Evolutionary conservation across 441 rosid species (phyloP).

Genomic region (Corymbia calophylla): DNA sequence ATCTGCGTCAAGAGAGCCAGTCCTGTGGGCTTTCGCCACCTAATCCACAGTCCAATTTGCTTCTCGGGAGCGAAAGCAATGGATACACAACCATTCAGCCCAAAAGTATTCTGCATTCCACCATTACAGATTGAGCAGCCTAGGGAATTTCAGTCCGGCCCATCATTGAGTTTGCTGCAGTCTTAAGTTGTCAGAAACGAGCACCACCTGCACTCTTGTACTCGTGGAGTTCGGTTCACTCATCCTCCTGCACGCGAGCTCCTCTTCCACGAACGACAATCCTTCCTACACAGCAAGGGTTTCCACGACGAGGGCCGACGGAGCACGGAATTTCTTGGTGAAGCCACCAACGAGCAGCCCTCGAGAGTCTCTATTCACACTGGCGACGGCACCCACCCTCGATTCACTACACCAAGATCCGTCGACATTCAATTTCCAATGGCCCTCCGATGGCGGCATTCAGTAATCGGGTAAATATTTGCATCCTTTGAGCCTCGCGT

Average conservation of each 20-base stretch:
- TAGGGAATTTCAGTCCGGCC: background rate
- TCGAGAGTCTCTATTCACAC: no score
- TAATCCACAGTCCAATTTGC: fast-evolving
- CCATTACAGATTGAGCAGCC: background rate
- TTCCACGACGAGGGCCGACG: no score
- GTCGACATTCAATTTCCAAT: background rate
- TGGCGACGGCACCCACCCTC: no score
- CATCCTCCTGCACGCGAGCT: no score
- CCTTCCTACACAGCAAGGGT: no score
- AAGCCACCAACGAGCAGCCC: no score
- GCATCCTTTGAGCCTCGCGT: background rate
- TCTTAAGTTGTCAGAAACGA: background rate
- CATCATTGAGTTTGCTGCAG: background rate
- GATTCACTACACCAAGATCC: no score
- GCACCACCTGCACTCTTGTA: background rate
- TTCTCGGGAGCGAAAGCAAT: background rate
- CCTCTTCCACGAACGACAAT: no score
- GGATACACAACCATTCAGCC: background rate
- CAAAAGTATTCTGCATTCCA: background rate
- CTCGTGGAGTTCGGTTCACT: no score
- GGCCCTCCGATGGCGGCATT: background rate
- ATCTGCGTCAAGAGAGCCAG: background rate
- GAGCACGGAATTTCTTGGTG: no score
- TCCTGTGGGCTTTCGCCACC: background rate
- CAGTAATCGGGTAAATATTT: background rate